Evolutionary conservation across 2,329 filamentous ascomycete genomes (phyloP).

Genomic region (Ophiostoma triangulosporum): DNA sequence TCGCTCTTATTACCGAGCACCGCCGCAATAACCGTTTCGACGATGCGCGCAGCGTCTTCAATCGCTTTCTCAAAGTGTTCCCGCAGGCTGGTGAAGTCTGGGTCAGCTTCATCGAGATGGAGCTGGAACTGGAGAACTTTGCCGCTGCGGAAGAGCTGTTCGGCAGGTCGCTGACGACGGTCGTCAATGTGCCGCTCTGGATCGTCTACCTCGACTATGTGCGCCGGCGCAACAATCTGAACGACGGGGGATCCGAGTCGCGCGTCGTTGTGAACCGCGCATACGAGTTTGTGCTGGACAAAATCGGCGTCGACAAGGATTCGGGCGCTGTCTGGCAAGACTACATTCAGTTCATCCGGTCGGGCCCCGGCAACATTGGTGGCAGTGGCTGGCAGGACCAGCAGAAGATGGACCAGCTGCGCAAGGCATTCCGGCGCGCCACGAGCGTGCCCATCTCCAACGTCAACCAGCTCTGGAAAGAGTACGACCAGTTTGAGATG

Average conservation of each 20-base stretch:
- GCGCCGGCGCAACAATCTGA: constrained; percentile 78
- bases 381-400: constrained; percentile 89
- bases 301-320: constrained; percentile 83
- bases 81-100: constrained; percentile 83
- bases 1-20: constrained; percentile 73
- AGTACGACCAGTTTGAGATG: constrained; percentile 96
- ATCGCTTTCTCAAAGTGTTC: constrained; percentile 77
- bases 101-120: constrained; percentile 80
- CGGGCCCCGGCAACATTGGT: constrained; percentile 70
- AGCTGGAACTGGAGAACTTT: constrained; percentile 75
- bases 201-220: constrained; percentile 91
- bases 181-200: constrained; percentile 80
- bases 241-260: constrained; percentile 63
- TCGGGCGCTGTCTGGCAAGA: constrained; percentile 85
- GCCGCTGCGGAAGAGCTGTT: constrained; percentile 73
- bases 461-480: constrained; percentile 82
- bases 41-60: constrained; percentile 65
- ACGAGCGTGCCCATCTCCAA: constrained; percentile 76
- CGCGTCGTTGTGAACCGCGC: constrained; percentile 70
- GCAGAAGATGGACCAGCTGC: constrained; percentile 90
- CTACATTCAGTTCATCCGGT: constrained; percentile 87
- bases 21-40: constrained; percentile 70
- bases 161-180: constrained; percentile 57
- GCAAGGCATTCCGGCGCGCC: constrained; percentile 84
- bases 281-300: constrained; percentile 84